Base-by-base conservation (phyloP, 371 early-diverging fungal species). In the Sporodiniella umbellata region DNA sequence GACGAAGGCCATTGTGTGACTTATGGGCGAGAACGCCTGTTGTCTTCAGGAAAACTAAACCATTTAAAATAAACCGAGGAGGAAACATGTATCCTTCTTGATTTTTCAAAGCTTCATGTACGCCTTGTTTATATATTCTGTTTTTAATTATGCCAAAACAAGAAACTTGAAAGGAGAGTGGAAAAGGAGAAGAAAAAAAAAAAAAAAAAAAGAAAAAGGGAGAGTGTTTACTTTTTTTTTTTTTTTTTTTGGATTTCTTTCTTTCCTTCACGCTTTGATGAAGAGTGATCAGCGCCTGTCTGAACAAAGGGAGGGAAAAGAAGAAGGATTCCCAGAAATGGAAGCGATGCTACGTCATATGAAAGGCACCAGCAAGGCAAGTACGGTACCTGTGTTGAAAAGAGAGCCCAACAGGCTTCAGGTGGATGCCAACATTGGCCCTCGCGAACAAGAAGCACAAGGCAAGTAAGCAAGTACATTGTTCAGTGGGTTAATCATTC, bases 401-500 rank as follows among this genome's bases (percentile, higher is more conserved):
- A n/a, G n/a, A n/a, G n/a, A n/a, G n/a, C n/a, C n/a, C n/a, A n/a
- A 4, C 35, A 14, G 52, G 48, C 19, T 17, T 60, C 7, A 19
- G 19, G 4, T n/a, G 33, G 45, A 0, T 21, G 21, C 19, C 22
- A 18, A 35, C 30, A 51, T 82, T 2, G 53, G 64, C 12, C 72
- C 80, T 17, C 60, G 66, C n/a, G 79, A 82, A 43, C 83, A 82
- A 53, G 80, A 74, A 49, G 59, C 63, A 46, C 68, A 68, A 33
- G 83, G 80, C 78, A 66, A 40, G 5, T n/a, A 3, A 15, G 22
- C 23, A 18, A 17, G 12, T 17, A 39, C 8, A 17, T 28, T 18
- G 10, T 25, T 30, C 37, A 25, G 3, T 24, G 19, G 19, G 5
- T 30, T 24, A 37, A 35, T 0, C 11, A 4, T n/a, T n/a, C n/a